Base-by-base conservation (phyloP, 352 stramenopile genomes). In the Thraustotheca clavata region DNA sequence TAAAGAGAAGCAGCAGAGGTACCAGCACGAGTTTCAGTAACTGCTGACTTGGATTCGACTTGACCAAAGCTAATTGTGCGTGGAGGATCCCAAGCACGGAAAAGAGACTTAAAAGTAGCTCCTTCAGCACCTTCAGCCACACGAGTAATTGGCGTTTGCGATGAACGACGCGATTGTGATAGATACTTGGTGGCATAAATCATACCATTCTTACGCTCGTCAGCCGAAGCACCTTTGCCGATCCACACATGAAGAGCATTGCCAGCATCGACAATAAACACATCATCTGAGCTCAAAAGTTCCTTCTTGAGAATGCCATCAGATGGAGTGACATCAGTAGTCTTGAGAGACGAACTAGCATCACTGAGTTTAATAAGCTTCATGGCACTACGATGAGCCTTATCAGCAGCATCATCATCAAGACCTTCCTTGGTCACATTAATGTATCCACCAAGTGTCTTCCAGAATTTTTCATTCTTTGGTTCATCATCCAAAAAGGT, bases 261-360 rank as follows among this genome's bases (percentile, higher is more conserved):
- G 47, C 88, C 87, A 52, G 82, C 71, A 68, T 98, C 91, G 24
- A 98, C 73, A 14, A 98, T 72, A 69, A 95, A 98, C n/a, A 97
- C 90, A 55, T 98, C 87, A 26, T 95, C 73, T 8, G 79, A 78
- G 65, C 91, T 80, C 22, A 98, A 69, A 1, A 88, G 62, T 50
- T 79, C 68, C 67, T 91, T 93, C 3, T 78, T 87, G 12, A 97
- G 63, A 20, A 91, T 73, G 50, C 83, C 82, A 36, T 77, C 77
- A 32, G 77, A 66, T 3, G 80, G 79, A 2, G 77, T 93, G 32
- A 89, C 79, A 62, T 94, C 68, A 4, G 69, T 67, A 20, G 91
- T 73, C 50, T 80, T 49, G 11, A 93, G 59, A 39, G 75, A 73
- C 49, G 74, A 79, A 16, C 60, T 73, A 22, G 82, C 83, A 54